These are phyloP conservation scores for Juncus inflexus DNA, from an alignment of 176 grass and related monocot species.

Conservation along the genomic window DNA sequence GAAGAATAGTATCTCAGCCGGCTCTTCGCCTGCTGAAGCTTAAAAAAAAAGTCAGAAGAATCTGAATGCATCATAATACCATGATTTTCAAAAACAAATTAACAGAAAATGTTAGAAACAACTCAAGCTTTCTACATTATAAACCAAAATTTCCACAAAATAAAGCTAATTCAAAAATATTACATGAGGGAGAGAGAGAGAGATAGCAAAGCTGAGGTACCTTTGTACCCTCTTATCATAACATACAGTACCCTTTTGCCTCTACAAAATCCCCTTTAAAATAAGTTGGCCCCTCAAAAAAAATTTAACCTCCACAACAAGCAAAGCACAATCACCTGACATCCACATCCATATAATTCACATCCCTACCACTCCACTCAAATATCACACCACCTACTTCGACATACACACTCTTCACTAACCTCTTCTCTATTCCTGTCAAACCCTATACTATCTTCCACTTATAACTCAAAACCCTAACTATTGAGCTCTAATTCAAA, in stretches of 20 bases:
- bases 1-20: too few species aligned
- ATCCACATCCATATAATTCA: slow-evolving; percentile 23
- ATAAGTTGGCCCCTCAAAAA: slow-evolving; percentile 24
- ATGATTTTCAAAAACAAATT: too few species aligned
- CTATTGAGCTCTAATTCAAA: slow-evolving; percentile 1
- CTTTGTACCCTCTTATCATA: slow-evolving; percentile 80
- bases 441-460: not conserved
- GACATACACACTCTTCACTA: slow-evolving; percentile 36
- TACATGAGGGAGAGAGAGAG: slow-evolving; percentile 10
- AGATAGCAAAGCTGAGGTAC: slow-evolving; percentile 35
- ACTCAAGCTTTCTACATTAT: not conserved
- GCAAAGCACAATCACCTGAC: slow-evolving; percentile 65
- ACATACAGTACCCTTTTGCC: slow-evolving; percentile 64
- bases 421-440: slow-evolving; percentile 10
- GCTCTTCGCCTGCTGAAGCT: too few species aligned
- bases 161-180: not conserved
- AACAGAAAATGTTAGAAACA: too few species aligned
- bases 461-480: not conserved
- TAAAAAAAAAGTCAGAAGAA: too few species aligned
- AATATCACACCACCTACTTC: slow-evolving; percentile 44
- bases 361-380: slow-evolving; percentile 34
- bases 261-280: slow-evolving; percentile 64
- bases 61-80: too few species aligned
- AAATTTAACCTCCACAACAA: slow-evolving; percentile 64
- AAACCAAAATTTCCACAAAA: not conserved